These are phyloP conservation scores for Pholiota adiposa DNA, from an alignment of 1,284 basidiomycete species.

Conservation along the genomic window DNA sequence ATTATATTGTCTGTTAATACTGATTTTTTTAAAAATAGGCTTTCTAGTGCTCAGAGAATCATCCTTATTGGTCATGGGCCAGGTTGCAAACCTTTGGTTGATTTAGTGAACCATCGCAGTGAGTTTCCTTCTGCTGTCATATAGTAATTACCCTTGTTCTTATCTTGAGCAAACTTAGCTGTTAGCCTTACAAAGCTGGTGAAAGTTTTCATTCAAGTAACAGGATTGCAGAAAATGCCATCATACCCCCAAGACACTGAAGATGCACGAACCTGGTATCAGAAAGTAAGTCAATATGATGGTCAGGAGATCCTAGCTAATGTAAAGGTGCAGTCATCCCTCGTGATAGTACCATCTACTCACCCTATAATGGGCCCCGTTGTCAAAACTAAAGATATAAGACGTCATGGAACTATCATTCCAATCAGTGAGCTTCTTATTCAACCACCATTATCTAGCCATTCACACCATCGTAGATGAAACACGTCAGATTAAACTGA, in stretches of 20 bases:
- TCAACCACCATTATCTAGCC: conserved; percentile 8
- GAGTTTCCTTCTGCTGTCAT: conserved; percentile 25
- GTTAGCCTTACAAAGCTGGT: conserved; percentile 58
- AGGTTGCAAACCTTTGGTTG: conserved; percentile 77
- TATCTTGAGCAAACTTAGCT: conserved; percentile 13
- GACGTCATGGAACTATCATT: conserved; percentile 63
- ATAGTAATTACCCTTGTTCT: neutral
- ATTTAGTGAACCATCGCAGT: conserved; percentile 76
- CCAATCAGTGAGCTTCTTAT: conserved; percentile 48
- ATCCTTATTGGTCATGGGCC: conserved; percentile 88
- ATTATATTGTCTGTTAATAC: conserved; percentile 4
- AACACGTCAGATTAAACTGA: conserved; percentile 61
- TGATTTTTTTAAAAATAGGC: conserved; percentile 50
- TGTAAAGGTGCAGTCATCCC: conserved; percentile 53
- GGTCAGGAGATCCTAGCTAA: neutral
- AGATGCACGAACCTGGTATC: conserved; percentile 67
- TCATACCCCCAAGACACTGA: conserved; percentile 53
- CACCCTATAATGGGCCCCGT: conserved; percentile 56
- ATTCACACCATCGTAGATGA: conserved; percentile 47
- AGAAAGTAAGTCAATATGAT: conserved; percentile 43
- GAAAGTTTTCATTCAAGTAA: conserved; percentile 76
- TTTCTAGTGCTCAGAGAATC: conserved; percentile 72
- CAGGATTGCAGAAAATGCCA: conserved; percentile 68
- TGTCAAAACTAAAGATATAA: conserved; percentile 50
- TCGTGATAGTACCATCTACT: conserved; percentile 62